Conservation (phyloP, 2,329 filamentous ascomycete species). For the Fusarium sp. region DNA sequence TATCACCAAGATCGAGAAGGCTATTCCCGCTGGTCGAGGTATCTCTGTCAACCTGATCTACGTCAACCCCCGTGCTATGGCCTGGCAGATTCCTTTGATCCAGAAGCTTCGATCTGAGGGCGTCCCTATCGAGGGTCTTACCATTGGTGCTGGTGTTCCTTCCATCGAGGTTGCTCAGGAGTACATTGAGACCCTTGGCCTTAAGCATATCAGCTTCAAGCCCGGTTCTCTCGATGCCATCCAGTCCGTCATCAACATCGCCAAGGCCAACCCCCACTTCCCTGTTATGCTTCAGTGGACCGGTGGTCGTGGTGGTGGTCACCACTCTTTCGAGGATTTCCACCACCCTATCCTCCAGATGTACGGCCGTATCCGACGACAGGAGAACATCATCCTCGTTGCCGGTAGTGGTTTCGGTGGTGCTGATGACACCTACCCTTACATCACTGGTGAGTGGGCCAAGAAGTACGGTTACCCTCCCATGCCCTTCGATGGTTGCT, state of each 20-base stretch:
- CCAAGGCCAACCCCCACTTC: constrained; percentile 92
- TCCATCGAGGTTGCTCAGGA: constrained; percentile 93
- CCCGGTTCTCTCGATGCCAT: constrained; percentile 90
- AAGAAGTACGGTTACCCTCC: constrained; percentile 85
- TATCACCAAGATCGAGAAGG: constrained; percentile 84
- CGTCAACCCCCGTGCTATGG: constrained; percentile 88
- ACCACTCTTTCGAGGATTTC: constrained; percentile 96
- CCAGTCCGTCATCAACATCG: constrained; percentile 90
- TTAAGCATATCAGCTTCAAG: constrained; percentile 96
- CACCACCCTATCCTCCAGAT: constrained; percentile 91
- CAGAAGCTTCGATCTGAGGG: constrained; percentile 84
- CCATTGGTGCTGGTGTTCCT: constrained; percentile 92
- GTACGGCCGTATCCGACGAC: constrained; percentile 88
- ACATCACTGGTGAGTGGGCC: constrained; percentile 91
- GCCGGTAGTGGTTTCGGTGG: constrained; percentile 94
- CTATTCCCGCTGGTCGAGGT: constrained; percentile 85
- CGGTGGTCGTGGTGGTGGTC: constrained; percentile 90
- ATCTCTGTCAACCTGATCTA: constrained; percentile 94
- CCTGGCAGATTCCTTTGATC: constrained; percentile 90
- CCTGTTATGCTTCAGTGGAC: constrained; percentile 97
- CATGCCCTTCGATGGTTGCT: constrained; percentile 93
- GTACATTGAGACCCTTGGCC: constrained; percentile 90
- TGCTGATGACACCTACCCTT: constrained; percentile 90
- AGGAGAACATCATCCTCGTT: constrained; percentile 87
- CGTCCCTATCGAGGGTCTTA: constrained; percentile 90